A percentile compares a stretch with the other conserved stretches of the same genome.
phyloP scores from a whole-genome alignment of 768 basidiomycete genomes.

The Podaxis sp. region DNA sequence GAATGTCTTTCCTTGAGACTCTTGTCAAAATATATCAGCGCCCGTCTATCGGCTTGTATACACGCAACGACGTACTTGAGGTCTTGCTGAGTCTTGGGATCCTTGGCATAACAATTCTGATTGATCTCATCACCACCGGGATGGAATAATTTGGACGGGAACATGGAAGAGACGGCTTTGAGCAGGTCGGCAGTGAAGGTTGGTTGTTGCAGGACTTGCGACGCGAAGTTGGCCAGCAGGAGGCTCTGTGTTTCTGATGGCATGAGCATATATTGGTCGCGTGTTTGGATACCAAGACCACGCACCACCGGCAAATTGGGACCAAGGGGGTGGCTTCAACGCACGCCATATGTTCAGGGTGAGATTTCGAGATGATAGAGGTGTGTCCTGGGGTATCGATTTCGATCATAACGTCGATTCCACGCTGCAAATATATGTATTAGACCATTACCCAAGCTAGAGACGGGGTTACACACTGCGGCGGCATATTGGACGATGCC shows the following conservation, averaged over 20 bases:
- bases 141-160: slow-evolving; percentile 62
- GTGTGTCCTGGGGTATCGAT: slow-evolving; percentile 87
- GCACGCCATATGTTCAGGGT: slow-evolving; percentile 78
- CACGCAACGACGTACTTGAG: slow-evolving; percentile 29
- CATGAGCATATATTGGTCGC: background rate
- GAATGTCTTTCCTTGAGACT: slow-evolving; percentile 43
- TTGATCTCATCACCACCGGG: slow-evolving; percentile 87
- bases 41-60: background rate
- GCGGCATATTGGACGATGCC: slow-evolving; percentile 63
- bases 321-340: slow-evolving; percentile 49
- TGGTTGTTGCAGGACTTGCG: slow-evolving; percentile 49
- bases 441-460: background rate
- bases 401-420: slow-evolving; percentile 75
- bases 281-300: background rate
- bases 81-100: slow-evolving; percentile 52
- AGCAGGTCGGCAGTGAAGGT: slow-evolving; percentile 57
- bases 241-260: slow-evolving; percentile 42
- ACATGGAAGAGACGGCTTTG: slow-evolving; percentile 41
- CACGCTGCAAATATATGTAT: slow-evolving; percentile 36
- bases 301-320: slow-evolving; percentile 42
- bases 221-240: slow-evolving; percentile 82
- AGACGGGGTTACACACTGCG: slow-evolving; percentile 47
- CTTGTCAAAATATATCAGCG: background rate
- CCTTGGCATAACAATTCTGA: slow-evolving; percentile 56
- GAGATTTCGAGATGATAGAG: slow-evolving; percentile 51